Evolutionary conservation across 345 rosid species (phyloP).

Genomic region (Mercurialis annua): DNA sequence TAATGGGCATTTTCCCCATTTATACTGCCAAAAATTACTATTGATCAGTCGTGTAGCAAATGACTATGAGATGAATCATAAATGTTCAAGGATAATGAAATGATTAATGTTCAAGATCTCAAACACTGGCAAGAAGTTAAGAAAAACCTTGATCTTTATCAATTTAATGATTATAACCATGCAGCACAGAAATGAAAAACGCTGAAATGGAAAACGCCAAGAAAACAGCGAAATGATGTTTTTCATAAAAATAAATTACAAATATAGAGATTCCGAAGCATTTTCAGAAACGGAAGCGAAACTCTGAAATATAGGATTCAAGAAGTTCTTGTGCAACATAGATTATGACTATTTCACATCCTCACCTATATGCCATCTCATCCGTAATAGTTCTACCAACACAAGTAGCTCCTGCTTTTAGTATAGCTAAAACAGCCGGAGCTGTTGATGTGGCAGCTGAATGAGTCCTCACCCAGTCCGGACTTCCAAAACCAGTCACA

Average conservation of each 20-base stretch:
- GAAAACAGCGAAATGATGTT: no score
- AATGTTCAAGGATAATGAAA: neutral
- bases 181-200: no score
- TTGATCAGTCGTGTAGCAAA: neutral
- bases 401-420: slow-evolving; percentile 67
- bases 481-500: slow-evolving; percentile 87
- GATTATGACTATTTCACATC: neutral
- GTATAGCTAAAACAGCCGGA: slow-evolving; percentile 57
- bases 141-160: neutral
- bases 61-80: neutral
- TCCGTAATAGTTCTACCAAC: slow-evolving; percentile 78
- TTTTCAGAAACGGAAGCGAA: no score
- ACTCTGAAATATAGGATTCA: no score
- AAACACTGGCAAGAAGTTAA: neutral
- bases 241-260: no score
- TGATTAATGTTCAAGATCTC: no score
- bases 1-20: slow-evolving; percentile 82
- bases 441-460: slow-evolving; percentile 64
- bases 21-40: slow-evolving; percentile 43
- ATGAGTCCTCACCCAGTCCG: slow-evolving; percentile 91
- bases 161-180: neutral
- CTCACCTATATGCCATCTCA: slow-evolving; percentile 92
- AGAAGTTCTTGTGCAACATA: no score
- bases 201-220: no score
- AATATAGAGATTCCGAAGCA: no score